Conservation (phyloP, 2,329 filamentous ascomycete species). For the Venturiaceae sp. region DNA sequence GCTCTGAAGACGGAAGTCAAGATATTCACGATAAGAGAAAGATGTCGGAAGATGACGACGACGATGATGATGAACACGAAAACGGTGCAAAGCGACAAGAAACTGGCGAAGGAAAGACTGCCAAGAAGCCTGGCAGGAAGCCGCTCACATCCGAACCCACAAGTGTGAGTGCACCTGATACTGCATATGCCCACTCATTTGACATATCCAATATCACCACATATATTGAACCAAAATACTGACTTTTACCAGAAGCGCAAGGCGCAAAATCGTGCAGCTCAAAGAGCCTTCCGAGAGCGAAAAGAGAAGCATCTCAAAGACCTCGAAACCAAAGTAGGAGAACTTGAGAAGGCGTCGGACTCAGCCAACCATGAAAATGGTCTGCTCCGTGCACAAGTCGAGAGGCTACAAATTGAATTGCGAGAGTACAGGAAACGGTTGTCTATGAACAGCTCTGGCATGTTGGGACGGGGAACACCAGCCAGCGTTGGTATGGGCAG, state of each 20-base stretch:
- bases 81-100: slow-evolving; percentile 68
- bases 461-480: slow-evolving; percentile 36
- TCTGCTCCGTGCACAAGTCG: slow-evolving; percentile 74
- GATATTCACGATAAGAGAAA: slow-evolving; percentile 51
- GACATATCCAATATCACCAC: not conserved
- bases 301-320: slow-evolving; percentile 89
- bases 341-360: slow-evolving; percentile 72
- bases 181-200: too few species aligned
- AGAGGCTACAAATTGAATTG: slow-evolving; percentile 75
- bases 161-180: slow-evolving; percentile 61
- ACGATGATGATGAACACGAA: slow-evolving; percentile 51
- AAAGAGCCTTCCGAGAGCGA: slow-evolving; percentile 86
- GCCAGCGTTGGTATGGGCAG: slow-evolving; percentile 32
- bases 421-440: slow-evolving; percentile 85
- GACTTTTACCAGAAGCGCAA: slow-evolving; percentile 67
- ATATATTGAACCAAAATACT: not conserved
- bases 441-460: slow-evolving; percentile 45
- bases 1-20: slow-evolving; percentile 28
- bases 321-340: slow-evolving; percentile 60
- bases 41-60: slow-evolving; percentile 53
- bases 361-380: slow-evolving; percentile 78
- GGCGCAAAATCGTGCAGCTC: slow-evolving; percentile 87
- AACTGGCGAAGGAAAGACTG: slow-evolving; percentile 63
- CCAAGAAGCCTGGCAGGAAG: slow-evolving; percentile 95
- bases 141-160: slow-evolving; percentile 92